Evolutionary conservation across 2,329 filamentous ascomycete species (phyloP), one percentile per base, ranked within the genome.

Genomic region (Phaeophleospora eucalypticola): DNA sequence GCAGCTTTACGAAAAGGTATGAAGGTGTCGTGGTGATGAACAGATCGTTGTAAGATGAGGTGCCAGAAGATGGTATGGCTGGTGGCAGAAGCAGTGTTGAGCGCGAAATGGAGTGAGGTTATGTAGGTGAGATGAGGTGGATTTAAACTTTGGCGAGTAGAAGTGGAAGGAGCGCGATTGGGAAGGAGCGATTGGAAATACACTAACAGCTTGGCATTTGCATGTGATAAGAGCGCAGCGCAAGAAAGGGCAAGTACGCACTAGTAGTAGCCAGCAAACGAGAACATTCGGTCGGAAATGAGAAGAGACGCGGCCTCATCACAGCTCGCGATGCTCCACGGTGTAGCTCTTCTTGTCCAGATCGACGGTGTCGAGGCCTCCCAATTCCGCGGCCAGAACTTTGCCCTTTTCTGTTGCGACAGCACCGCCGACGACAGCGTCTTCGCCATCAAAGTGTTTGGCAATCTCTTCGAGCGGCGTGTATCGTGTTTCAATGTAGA

Each of bases 401-500:
- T 49, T 55, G 29, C 46, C 52, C 49, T 68, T 68, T 55, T 66
- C 61, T 10, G 64, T 68, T 4, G 63, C 65, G 18, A 57, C 64
- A 33, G 56, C 54, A 32, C 65, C 65, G 41, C 65, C 66, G 39
- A 68, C 53, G 21, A 67, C 34, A n/a, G 69, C 69, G 33, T 64
- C 64, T 8, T 73, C 67, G 16, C 68, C 67, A 55, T 73, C 71
- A 44, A 73, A 73, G 54, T 68, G 64, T 56, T 68, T 71, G 40
- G 70, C 70, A 45, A 72, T 73, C 48, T 73, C 69, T 56, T 73
- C 71, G 19, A 73, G 63, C 34, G 71, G 64, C 4, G 68, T 70
- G 57, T 70, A 69, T 14, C 65, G 58, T 20, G 70, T 73, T 56
- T 73, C 71, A 47, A 70, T 63, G 56, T 68, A 72, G 60, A 60